Evolutionary conservation across 495 filamentous ascomycete genomes (phyloP).

Genomic region (Podospora fimiseda): DNA sequence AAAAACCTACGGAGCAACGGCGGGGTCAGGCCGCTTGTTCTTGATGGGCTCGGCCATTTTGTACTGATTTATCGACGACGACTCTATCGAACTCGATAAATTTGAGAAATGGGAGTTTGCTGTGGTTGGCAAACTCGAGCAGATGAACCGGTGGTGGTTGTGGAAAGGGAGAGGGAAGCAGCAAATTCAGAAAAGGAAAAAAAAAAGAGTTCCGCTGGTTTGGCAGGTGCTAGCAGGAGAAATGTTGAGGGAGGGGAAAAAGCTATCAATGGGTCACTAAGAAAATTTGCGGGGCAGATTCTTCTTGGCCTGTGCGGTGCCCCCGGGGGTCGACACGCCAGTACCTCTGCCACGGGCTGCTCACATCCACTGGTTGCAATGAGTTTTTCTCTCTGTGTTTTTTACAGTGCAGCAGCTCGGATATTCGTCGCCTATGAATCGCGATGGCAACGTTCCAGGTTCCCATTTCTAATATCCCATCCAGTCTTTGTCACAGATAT

Average conservation of each 20-base stretch:
- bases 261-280: conserved; percentile 21
- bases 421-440: conserved; percentile 3
- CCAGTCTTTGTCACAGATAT: neutral
- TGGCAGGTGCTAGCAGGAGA: conserved; percentile 14
- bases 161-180: conserved; percentile 3
- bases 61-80: conserved; percentile 9
- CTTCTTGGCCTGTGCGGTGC: conserved; percentile 14
- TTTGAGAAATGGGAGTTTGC: conserved; percentile 1
- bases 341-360: neutral
- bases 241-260: conserved; percentile 32
- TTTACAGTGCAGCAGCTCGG: neutral
- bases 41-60: conserved; percentile 85
- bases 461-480: neutral
- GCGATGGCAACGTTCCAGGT: conserved; percentile 5
- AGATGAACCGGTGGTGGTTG: conserved; percentile 3
- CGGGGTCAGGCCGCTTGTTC: conserved; percentile 79
- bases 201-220: conserved; percentile 12
- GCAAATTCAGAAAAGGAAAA: conserved; percentile 10
- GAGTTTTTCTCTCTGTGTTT: neutral
- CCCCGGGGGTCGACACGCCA: neutral
- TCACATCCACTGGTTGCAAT: neutral
- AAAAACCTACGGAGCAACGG: conserved; percentile 65
- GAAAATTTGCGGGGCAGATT: conserved; percentile 29
- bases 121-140: conserved; percentile 2
- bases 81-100: neutral